These are phyloP conservation scores for Sporisorium graminicola DNA, from an alignment of 1,284 basidiomycete species.

Conservation along the genomic window DNA sequence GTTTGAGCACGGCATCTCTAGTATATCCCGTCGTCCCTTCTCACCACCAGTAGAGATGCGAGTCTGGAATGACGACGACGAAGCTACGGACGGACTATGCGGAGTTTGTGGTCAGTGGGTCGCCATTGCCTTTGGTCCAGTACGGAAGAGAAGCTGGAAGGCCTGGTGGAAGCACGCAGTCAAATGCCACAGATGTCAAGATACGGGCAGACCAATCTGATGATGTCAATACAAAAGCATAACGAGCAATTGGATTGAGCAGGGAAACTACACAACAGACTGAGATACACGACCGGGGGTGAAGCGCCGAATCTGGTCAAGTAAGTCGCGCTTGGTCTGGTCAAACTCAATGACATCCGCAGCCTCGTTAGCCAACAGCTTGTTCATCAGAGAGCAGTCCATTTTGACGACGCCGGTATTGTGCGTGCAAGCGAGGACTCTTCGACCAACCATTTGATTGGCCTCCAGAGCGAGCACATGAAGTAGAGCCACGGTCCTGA, in stretches of 20 bases:
- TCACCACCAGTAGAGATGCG: not conserved
- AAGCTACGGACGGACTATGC: not conserved
- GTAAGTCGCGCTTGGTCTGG: constrained; percentile 7
- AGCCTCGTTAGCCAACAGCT: not conserved
- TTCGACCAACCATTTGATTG: not conserved
- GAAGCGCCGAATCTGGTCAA: not conserved
- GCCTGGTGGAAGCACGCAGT: not conserved
- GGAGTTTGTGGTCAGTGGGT: not conserved
- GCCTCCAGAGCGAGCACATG: constrained; percentile 2
- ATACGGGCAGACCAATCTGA: too few relatives aligned
- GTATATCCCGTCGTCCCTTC: not conserved
- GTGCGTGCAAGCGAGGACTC: constrained; percentile 4
- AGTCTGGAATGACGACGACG: not conserved
- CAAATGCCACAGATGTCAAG: constrained; percentile 1
- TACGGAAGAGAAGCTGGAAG: not conserved
- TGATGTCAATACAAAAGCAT: too few relatives aligned
- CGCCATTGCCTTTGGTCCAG: not conserved
- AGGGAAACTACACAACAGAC: too few relatives aligned
- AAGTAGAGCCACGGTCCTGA: constrained; percentile 3
- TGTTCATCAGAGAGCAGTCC: constrained; percentile 1
- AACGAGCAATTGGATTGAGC: too few relatives aligned
- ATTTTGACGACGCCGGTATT: constrained; percentile 2
- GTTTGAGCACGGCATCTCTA: not conserved
- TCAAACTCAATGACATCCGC: not conserved
- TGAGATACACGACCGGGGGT: not conserved